Base-by-base conservation (phyloP, 164 flowering plant species). In the Houttuynia cordata region DNA sequence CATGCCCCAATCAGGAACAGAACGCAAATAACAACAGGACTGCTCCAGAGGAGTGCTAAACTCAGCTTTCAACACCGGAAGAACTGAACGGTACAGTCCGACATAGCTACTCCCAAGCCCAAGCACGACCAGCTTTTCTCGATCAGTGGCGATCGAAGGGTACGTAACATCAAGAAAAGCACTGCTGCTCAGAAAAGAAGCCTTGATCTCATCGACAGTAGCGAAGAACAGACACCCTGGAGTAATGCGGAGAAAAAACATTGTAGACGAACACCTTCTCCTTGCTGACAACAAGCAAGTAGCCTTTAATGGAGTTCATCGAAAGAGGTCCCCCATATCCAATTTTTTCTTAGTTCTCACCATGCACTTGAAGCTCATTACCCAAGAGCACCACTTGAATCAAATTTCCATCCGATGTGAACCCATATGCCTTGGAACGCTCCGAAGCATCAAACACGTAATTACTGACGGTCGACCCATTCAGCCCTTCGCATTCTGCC, bases 301-400 rank as follows among this genome's bases (percentile, higher is more conserved):
- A 93, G 0, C 99, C 96, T 70, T 85, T 90, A 24, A 91, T 83
- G 49, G 89, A 81, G 51, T 93, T 86, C 56, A 90, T 64, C 21
- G 75, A 79, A 24, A 88, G 68, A 24, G 89, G 86, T 52, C 75
- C 84, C 47, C 83, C 72, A 81, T 62, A 59, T 88, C 92, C 49
- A 83, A 66, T 70, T 80, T 88, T 74, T 75, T 85, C 80, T 83
- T 90, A 23, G 91, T 81, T 64, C 95, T 79, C 51, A 90, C 86
- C 79, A 91, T 71, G 71, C 99, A 93, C 67, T 90, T 90, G 82
- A 90, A 93, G 75, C 90, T 93, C 81, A 78, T 73, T 97, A 13
- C 99, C 99, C 62, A 90, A 55, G 67, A 93, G 65, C 64, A 86
- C 67, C 5, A 85, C 84, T 50, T 93, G 94, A 62, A 90, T 76